These are phyloP conservation scores for Nicotiana knightiana DNA, from an alignment of 257 asterid species.

Conservation along the genomic window DNA sequence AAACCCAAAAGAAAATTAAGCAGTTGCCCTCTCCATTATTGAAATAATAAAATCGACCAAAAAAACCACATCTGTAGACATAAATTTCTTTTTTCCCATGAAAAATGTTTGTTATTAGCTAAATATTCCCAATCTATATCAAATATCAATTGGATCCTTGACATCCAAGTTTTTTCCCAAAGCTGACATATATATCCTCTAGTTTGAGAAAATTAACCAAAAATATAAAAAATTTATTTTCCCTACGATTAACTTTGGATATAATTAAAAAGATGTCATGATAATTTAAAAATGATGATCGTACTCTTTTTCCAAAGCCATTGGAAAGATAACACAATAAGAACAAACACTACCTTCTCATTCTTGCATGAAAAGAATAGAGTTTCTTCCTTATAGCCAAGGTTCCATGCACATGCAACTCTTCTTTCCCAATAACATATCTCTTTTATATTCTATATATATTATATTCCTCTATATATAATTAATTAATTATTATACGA, in stretches of 20 bases:
- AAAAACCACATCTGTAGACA: too few relatives aligned
- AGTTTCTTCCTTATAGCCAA: conserved; percentile 15
- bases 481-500: too few relatives aligned
- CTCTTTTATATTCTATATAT: background rate
- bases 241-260: background rate
- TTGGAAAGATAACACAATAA: conserved; percentile 29
- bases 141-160: background rate
- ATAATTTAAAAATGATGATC: conserved; percentile 17
- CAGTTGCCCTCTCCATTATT: too few relatives aligned
- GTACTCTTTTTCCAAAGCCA: conserved; percentile 50
- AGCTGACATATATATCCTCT: background rate
- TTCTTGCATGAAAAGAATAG: conserved; percentile 55
- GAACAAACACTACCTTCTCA: conserved; percentile 48
- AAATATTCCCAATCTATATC: background rate
- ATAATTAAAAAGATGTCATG: background rate
- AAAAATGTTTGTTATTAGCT: background rate
- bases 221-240: background rate
- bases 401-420: conserved; percentile 56
- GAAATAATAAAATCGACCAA: too few relatives aligned
- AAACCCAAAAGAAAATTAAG: too few relatives aligned
- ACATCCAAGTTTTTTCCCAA: background rate
- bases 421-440: conserved; percentile 1
- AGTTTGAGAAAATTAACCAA: too few relatives aligned
- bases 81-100: background rate
- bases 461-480: background rate